These are phyloP conservation scores for Monosporascus ibericus DNA, from an alignment of 2,329 filamentous ascomycete genomes.

Conservation along the genomic window DNA sequence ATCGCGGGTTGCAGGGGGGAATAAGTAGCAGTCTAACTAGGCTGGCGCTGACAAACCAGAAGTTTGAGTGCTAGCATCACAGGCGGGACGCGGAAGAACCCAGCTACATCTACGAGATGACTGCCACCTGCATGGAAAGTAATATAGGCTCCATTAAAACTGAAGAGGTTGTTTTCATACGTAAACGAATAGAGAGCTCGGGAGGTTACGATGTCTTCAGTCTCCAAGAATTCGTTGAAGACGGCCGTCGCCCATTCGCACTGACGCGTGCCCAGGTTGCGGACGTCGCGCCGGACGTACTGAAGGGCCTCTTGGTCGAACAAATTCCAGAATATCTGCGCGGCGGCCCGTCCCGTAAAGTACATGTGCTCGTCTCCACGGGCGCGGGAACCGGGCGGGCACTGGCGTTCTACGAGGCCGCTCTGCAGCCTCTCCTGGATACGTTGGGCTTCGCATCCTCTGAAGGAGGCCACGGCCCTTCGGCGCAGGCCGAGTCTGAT, in stretches of 20 bases:
- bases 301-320: constrained; percentile 30
- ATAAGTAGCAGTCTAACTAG: too few relatives aligned
- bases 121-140: constrained; percentile 1
- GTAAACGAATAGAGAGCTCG: constrained; percentile 5
- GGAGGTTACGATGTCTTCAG: constrained; percentile 29
- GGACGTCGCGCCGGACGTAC: constrained; percentile 30
- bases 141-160: constrained; percentile 12
- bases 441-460: constrained; percentile 32
- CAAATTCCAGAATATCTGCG: constrained; percentile 32
- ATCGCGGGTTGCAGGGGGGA: too few relatives aligned
- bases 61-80: too few relatives aligned
- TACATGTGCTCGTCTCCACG: constrained; percentile 64
- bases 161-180: constrained; percentile 27
- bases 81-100: too few relatives aligned
- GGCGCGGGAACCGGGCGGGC: constrained; percentile 58
- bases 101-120: neutral
- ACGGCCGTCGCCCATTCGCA: constrained; percentile 17
- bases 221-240: constrained; percentile 29
- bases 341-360: constrained; percentile 16
- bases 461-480: neutral
- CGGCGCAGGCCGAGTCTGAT: constrained; percentile 3
- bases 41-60: too few relatives aligned
- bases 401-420: constrained; percentile 44
- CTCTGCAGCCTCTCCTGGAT: constrained; percentile 50
- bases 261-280: constrained; percentile 23